Evolutionary conservation across 2,329 filamentous ascomycete genomes (phyloP), one percentile per base, ranked within the genome.

Genomic region (Rhexocercosporidium sp.): DNA sequence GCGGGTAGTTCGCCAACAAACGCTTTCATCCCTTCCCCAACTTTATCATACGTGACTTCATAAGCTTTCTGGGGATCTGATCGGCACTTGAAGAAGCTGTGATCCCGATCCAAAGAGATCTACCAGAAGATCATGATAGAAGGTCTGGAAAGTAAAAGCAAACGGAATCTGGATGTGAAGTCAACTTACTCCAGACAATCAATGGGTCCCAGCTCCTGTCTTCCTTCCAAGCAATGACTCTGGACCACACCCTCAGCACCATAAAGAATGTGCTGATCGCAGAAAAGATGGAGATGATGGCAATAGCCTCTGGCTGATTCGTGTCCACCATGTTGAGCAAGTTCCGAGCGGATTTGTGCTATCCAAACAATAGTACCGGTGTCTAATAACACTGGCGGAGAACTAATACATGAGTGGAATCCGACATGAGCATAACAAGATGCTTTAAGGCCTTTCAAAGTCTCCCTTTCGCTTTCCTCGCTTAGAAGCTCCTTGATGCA

Each of bases 281-380:
- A 14, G 34, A 41, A 11, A 51, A 51, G 1, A 44, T 34, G 14
- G 44, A 31, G 3, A 63, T 54, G 20, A 63, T 63, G 34, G 60
- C 60, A 29, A 47, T 27, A 5, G 60, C 60, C 44, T 34, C 60
- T 9, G 60, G 60, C 60, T 63, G 60, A 5, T 47, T 51, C 7
- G 60, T 63, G 9, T 63, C 60, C 34, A 63, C 60, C 60, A 62
- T 62, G n/a, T 16, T 56, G 31, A n/a, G 53, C 53, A 57, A 39
- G 11, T 9, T n/a, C 39, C 14, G 11, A 56, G 31, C 4, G 31
- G n/a, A 4, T 22, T 11, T 12, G 25, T 37, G 34, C 34, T 20
- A 31, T 20, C 14, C 53, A 57, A 22, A 39, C n/a, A 39, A 39
- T 9, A 37, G 25, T 8, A 1, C 16, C 16, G 6, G 31, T 31